phyloP scores from a whole-genome alignment of 2,329 filamentous ascomycete species.

The Pseudomassariella vexata region DNA sequence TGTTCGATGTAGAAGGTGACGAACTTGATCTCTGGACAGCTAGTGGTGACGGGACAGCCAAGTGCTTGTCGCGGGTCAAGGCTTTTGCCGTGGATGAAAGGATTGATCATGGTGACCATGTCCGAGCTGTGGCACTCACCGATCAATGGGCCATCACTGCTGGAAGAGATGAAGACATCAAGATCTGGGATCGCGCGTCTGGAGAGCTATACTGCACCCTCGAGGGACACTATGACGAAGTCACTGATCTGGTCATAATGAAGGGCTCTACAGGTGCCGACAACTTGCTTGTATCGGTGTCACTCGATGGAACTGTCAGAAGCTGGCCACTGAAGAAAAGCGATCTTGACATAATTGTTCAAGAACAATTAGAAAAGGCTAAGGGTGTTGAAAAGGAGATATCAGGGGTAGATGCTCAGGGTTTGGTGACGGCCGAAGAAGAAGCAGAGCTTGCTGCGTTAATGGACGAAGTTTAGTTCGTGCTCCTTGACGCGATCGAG shows the following conservation, averaged over 20 bases:
- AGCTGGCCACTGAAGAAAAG: slow-evolving; percentile 70
- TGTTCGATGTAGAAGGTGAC: slow-evolving; percentile 59
- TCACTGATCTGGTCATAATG: slow-evolving; percentile 71
- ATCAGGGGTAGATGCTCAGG: slow-evolving; percentile 37
- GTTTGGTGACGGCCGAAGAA: slow-evolving; percentile 76
- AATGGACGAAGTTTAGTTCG: slow-evolving; percentile 73
- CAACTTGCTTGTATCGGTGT: slow-evolving; percentile 66
- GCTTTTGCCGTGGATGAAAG: slow-evolving; percentile 67
- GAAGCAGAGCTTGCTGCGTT: slow-evolving; percentile 88
- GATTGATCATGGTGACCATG: slow-evolving; percentile 81
- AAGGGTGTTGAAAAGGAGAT: slow-evolving; percentile 43
- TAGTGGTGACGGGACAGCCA: slow-evolving; percentile 82
- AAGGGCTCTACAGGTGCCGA: slow-evolving; percentile 30
- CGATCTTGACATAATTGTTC: slow-evolving; percentile 43
- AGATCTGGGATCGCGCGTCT: slow-evolving; percentile 75
- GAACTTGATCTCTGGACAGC: slow-evolving; percentile 83
- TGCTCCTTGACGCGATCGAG: neutral
- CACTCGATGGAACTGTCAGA: slow-evolving; percentile 85
- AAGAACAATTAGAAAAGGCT: slow-evolving; percentile 45
- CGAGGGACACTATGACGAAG: slow-evolving; percentile 86
- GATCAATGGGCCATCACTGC: slow-evolving; percentile 80
- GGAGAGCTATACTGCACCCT: slow-evolving; percentile 70
- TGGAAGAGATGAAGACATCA: slow-evolving; percentile 84
- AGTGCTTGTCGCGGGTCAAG: slow-evolving; percentile 66
- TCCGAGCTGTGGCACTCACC: slow-evolving; percentile 71